These are phyloP conservation scores for Cucurbita moschata DNA, from an alignment of 306 rosid genomes.

Conservation along the genomic window DNA sequence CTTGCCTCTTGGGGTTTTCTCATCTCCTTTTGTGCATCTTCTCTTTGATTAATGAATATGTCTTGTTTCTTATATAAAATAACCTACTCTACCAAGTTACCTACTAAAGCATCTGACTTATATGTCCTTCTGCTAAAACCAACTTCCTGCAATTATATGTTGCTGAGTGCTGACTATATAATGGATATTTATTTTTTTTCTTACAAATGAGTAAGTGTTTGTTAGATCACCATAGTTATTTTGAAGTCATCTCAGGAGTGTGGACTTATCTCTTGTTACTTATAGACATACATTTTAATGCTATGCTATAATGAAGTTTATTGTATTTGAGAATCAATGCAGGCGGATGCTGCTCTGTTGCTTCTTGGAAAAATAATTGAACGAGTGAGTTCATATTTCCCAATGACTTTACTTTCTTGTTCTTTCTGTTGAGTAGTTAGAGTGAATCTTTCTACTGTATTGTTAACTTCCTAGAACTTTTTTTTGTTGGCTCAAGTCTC, in stretches of 20 bases:
- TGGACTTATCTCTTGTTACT: background rate
- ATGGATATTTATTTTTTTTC: background rate
- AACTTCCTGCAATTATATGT: background rate
- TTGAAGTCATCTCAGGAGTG: background rate
- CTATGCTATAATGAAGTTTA: background rate
- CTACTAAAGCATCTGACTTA: background rate
- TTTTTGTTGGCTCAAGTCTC: background rate
- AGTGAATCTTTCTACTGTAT: background rate
- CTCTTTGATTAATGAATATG: background rate
- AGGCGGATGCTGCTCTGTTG: slow-evolving; percentile 73
- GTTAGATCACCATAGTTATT: background rate
- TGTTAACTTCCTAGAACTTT: background rate
- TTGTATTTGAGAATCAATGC: slow-evolving; percentile 16
- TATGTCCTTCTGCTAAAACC: background rate
- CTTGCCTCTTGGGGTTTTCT: background rate
- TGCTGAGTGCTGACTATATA: background rate
- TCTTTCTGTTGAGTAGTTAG: background rate
- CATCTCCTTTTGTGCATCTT: background rate
- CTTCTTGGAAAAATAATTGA: slow-evolving; percentile 71
- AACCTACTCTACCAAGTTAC: background rate
- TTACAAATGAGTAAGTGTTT: background rate
- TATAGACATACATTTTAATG: background rate
- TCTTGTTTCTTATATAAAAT: background rate
- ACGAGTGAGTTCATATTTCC: slow-evolving; percentile 44
- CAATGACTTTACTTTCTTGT: background rate